Percentiles rank a stretch among this genome's conserved stretches.
These are phyloP conservation scores for Pyrenophora tritici-repentis DNA, from an alignment of 2,329 filamentous ascomycete genomes.

Conservation along the genomic window DNA sequence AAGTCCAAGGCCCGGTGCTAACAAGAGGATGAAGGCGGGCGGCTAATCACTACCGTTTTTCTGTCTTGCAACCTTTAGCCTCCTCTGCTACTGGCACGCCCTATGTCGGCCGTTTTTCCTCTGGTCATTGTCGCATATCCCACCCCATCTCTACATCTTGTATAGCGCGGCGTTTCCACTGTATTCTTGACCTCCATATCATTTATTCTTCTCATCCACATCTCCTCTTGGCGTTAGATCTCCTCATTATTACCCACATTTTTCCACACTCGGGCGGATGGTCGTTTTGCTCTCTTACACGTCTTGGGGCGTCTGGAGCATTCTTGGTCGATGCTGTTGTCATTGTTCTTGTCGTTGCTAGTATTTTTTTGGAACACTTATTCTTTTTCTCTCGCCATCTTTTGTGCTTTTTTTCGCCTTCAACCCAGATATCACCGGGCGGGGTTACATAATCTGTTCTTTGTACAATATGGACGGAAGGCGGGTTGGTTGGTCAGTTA, in stretches of 20 bases:
- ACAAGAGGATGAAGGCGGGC: conserved; percentile 43
- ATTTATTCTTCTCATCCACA: conserved; percentile 3
- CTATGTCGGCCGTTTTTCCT: conserved; percentile 7
- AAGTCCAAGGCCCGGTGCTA: conserved; percentile 52
- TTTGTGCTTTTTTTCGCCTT: background rate
- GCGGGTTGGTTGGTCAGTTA: background rate
- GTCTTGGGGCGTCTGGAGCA: conserved; percentile 2
- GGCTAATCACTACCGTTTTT: conserved; percentile 16
- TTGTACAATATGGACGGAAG: conserved; percentile 33
- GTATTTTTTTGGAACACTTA: too few species aligned
- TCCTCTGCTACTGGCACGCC: conserved; percentile 1
- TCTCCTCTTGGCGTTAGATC: conserved; percentile 10
- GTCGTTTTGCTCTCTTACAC: conserved; percentile 3
- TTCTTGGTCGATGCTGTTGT: background rate
- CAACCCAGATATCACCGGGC: background rate
- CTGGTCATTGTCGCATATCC: background rate
- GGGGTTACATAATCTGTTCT: conserved; percentile 32
- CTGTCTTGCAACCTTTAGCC: background rate
- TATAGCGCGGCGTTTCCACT: conserved; percentile 38
- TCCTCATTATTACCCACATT: conserved; percentile 12
- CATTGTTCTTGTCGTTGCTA: too few species aligned
- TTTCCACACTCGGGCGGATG: conserved; percentile 5
- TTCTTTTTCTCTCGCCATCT: background rate
- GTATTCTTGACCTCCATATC: conserved; percentile 12
- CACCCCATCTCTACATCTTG: conserved; percentile 18